Percentiles rank a stretch among this genome's conserved stretches.
phyloP scores from a whole-genome alignment of 768 basidiomycete genomes.

The Gelatoporia subvermispora region DNA sequence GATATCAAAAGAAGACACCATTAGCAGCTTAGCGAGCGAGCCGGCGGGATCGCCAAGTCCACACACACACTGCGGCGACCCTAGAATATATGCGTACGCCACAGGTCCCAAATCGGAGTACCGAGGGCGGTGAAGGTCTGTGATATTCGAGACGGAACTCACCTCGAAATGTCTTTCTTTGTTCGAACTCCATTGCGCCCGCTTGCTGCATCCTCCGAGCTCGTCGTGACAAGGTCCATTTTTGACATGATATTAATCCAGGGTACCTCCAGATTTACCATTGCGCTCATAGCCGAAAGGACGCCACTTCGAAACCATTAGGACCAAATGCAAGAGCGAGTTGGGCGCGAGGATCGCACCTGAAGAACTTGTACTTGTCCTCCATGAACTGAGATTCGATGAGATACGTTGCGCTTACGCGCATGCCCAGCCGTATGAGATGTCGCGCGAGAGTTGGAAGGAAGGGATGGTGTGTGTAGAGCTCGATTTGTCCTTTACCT shows the following conservation, averaged over 20 bases:
- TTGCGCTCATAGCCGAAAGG: conserved; percentile 96
- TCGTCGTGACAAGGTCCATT: conserved; percentile 89
- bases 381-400: conserved; percentile 99
- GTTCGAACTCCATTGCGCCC: conserved; percentile 70
- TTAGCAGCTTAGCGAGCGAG: too few species aligned
- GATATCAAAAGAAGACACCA: too few species aligned
- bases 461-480: conserved; percentile 98
- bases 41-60: too few species aligned
- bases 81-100: too few species aligned
- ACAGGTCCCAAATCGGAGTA: too few species aligned
- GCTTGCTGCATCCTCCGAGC: conserved; percentile 52
- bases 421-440: conserved; percentile 69
- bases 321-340: neutral
- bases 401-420: conserved; percentile 86
- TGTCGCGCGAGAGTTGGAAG: conserved; percentile 84
- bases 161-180: conserved; percentile 83
- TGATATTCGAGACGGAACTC: conserved; percentile 12
- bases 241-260: conserved; percentile 99
- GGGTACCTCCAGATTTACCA: conserved; percentile 96
- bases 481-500: conserved; percentile 85
- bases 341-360: neutral
- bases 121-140: too few species aligned
- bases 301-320: conserved; percentile 64
- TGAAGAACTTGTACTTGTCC: conserved; percentile 95
- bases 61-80: too few species aligned